Conservation (phyloP, 148 eudicot species). For the Rhododendron kiyosumense region DNA sequence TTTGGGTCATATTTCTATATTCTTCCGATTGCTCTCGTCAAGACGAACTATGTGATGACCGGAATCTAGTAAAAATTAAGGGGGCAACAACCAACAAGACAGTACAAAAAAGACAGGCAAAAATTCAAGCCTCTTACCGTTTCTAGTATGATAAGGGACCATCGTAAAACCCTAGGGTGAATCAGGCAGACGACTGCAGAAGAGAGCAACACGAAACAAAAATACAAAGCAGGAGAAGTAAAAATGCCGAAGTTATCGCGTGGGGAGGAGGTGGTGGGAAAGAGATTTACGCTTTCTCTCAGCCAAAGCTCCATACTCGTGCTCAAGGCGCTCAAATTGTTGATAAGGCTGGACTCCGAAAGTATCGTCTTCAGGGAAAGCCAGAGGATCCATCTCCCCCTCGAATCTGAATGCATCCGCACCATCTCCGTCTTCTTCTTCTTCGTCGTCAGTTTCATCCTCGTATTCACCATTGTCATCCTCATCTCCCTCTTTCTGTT, state of each 20-base stretch:
- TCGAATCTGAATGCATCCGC: slow-evolving; percentile 35
- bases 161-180: not conserved
- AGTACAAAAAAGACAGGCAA: not conserved
- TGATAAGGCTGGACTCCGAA: slow-evolving; percentile 45
- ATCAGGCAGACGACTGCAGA: too few relatives aligned
- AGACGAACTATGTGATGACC: not conserved
- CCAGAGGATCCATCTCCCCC: slow-evolving; percentile 60
- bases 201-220: not conserved
- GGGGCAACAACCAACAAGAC: not conserved
- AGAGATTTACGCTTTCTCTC: slow-evolving; percentile 46
- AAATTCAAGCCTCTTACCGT: not conserved
- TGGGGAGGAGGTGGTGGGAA: slow-evolving; percentile 22
- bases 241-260: slow-evolving; percentile 15
- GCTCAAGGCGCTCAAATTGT: slow-evolving; percentile 54
- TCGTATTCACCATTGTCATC: slow-evolving; percentile 4
- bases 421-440: slow-evolving; percentile 38
- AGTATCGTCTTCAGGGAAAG: slow-evolving; percentile 39
- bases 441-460: slow-evolving; percentile 31
- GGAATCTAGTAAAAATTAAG: too few relatives aligned
- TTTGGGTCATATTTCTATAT: not conserved
- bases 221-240: not conserved
- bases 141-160: not conserved
- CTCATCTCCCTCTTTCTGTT: slow-evolving; percentile 16
- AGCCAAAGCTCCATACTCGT: slow-evolving; percentile 55
- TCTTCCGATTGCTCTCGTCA: not conserved